Percentiles rank a stretch among this genome's conserved stretches.
These are phyloP conservation scores for Aspergillus hiratsukae DNA, from an alignment of 2,329 filamentous ascomycete species.

Conservation along the genomic window DNA sequence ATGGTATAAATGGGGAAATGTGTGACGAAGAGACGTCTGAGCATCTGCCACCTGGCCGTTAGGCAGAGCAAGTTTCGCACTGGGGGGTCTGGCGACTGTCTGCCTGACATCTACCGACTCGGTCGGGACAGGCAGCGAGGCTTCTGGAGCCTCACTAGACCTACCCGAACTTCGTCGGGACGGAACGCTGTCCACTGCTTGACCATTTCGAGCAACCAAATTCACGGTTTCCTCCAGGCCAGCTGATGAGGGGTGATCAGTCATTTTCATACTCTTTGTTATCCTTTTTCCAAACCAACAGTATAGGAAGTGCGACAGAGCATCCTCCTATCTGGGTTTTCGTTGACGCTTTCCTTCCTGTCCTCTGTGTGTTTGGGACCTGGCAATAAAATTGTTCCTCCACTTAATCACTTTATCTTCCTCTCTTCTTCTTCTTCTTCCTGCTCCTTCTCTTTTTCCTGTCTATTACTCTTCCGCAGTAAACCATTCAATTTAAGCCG, in stretches of 20 bases:
- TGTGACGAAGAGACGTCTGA: conserved; percentile 29
- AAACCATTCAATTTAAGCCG: conserved; percentile 16
- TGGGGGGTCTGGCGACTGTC: conserved; percentile 20
- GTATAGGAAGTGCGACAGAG: conserved; percentile 22
- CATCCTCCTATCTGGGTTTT: conserved; percentile 21
- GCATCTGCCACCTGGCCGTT: conserved; percentile 23
- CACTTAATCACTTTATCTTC: background rate
- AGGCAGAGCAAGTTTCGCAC: conserved; percentile 23
- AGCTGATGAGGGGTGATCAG: conserved; percentile 26
- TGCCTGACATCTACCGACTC: conserved; percentile 19
- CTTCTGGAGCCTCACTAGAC: conserved; percentile 19
- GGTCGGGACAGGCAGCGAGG: conserved; percentile 13
- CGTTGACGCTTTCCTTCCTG: background rate
- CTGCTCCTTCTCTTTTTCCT: conserved; percentile 4
- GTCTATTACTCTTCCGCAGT: conserved; percentile 1
- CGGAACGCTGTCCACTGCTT: conserved; percentile 14
- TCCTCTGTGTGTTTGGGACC: background rate
- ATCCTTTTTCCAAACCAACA: conserved; percentile 15
- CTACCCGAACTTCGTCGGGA: conserved; percentile 16
- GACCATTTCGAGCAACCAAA: conserved; percentile 21
- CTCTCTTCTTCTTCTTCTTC: conserved; percentile 3
- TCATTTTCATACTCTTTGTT: conserved; percentile 28
- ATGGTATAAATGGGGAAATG: conserved; percentile 31
- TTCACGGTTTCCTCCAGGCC: conserved; percentile 28
- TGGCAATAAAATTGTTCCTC: background rate